Evolutionary conservation across 768 basidiomycete species (phyloP).

Genomic region (Agrocybe praecox): DNA sequence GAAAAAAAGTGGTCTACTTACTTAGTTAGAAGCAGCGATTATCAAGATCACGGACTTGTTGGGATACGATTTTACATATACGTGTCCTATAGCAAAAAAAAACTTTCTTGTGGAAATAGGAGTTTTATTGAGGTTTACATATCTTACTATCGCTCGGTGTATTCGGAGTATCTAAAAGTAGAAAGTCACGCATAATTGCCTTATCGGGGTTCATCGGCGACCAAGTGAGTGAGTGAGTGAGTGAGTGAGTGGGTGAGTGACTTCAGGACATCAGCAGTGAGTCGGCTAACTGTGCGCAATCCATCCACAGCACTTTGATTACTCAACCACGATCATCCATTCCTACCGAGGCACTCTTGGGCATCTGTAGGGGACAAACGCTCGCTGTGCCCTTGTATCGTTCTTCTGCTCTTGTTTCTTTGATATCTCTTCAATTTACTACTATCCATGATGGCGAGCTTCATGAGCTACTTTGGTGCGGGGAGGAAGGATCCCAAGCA

Average conservation of each 20-base stretch:
- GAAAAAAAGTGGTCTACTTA: constrained; percentile 9
- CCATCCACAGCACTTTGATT: constrained; percentile 7
- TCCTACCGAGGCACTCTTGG: no score
- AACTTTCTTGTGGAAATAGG: neutral
- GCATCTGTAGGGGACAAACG: neutral
- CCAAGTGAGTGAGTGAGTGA: constrained; percentile 10
- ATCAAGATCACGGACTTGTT: constrained; percentile 6
- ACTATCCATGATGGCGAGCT: constrained; percentile 68
- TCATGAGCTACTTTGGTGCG: constrained; percentile 88
- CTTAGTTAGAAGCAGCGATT: constrained; percentile 11
- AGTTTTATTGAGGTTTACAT: neutral
- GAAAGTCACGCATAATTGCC: constrained; percentile 28
- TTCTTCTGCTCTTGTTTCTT: neutral
- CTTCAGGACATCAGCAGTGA: neutral
- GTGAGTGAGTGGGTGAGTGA: no score
- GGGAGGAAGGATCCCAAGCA: constrained; percentile 80
- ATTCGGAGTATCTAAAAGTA: neutral
- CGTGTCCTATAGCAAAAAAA: neutral
- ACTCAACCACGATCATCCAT: neutral
- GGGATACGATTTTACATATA: neutral
- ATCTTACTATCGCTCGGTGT: neutral
- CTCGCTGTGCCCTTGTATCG: constrained; percentile 12
- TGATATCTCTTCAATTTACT: neutral
- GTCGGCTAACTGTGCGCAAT: constrained; percentile 6
- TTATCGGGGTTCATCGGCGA: constrained; percentile 40